Evolutionary conservation across 768 basidiomycete species (phyloP).

Genomic region (Tricholomella constricta): DNA sequence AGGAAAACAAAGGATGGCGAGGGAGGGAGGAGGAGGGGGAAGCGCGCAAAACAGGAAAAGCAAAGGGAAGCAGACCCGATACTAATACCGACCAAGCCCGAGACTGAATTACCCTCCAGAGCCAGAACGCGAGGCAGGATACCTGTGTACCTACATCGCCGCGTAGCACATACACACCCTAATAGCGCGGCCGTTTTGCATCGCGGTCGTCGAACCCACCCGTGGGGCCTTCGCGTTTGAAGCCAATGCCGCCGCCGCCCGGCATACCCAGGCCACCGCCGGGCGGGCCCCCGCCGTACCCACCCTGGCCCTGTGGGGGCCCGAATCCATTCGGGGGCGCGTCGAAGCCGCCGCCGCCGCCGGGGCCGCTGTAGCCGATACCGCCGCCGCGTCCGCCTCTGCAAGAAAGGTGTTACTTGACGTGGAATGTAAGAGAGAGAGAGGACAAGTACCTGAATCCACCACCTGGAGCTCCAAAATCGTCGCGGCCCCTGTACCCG

Average conservation of each 20-base stretch:
- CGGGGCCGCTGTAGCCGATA: conserved; percentile 61
- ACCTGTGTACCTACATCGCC: conserved; percentile 20
- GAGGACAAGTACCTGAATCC: conserved; percentile 50
- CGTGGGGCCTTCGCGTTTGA: conserved; percentile 75
- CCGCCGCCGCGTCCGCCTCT: conserved; percentile 72
- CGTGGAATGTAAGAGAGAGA: background rate
- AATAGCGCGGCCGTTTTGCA: conserved; percentile 80
- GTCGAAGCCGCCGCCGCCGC: conserved; percentile 54
- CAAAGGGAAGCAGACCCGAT: conserved; percentile 9
- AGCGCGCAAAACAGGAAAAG: background rate
- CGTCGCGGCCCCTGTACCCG: conserved; percentile 23
- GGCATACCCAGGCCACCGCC: conserved; percentile 42
- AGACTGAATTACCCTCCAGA: background rate
- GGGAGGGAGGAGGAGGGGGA: background rate
- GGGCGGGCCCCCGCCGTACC: conserved; percentile 43
- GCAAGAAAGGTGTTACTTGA: conserved; percentile 12
- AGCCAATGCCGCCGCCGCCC: conserved; percentile 64
- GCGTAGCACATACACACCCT: conserved; percentile 27
- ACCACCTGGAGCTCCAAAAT: conserved; percentile 25
- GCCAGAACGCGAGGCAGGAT: conserved; percentile 4
- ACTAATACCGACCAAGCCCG: conserved; percentile 10
- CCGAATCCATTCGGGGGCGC: conserved; percentile 55
- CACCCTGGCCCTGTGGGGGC: conserved; percentile 26
- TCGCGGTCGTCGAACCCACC: conserved; percentile 85
- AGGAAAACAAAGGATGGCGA: background rate